These are phyloP conservation scores for Cubamyces lactineus DNA, from an alignment of 768 basidiomycete species.

Conservation along the genomic window DNA sequence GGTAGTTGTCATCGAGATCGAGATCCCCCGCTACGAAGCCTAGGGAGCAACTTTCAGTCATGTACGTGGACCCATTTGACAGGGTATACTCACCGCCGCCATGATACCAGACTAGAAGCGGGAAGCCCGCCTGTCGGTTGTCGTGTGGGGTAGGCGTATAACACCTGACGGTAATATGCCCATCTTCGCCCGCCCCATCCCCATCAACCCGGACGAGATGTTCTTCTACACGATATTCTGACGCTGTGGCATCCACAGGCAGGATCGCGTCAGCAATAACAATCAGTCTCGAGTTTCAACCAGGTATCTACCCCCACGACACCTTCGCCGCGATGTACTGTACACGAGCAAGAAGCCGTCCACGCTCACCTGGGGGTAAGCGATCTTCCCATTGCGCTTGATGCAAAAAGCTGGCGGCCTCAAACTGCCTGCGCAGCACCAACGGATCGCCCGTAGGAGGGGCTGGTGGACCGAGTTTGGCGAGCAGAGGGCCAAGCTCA, in stretches of 20 bases:
- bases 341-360: no score
- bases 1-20: constrained; percentile 23
- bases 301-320: no score
- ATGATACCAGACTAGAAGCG: constrained; percentile 11
- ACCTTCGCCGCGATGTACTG: no score
- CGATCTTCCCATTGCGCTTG: constrained; percentile 9
- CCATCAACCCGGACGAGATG: not conserved
- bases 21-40: constrained; percentile 20
- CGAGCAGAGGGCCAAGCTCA: constrained; percentile 4
- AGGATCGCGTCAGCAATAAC: not conserved
- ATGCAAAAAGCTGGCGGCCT: not conserved
- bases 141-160: not conserved
- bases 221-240: not conserved
- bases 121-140: not conserved
- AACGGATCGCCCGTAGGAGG: not conserved
- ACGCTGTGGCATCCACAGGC: not conserved
- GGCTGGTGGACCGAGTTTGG: not conserved
- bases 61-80: not conserved
- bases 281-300: no score
- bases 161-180: not conserved
- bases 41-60: not conserved
- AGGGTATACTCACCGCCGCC: constrained; percentile 6
- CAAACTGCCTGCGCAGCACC: constrained; percentile 5
- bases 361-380: constrained; percentile 3
- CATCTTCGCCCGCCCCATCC: not conserved